Evolutionary conservation across 1,284 basidiomycete species (phyloP), one percentile per base, ranked within the genome.

Genomic region (Grifola frondosa): DNA sequence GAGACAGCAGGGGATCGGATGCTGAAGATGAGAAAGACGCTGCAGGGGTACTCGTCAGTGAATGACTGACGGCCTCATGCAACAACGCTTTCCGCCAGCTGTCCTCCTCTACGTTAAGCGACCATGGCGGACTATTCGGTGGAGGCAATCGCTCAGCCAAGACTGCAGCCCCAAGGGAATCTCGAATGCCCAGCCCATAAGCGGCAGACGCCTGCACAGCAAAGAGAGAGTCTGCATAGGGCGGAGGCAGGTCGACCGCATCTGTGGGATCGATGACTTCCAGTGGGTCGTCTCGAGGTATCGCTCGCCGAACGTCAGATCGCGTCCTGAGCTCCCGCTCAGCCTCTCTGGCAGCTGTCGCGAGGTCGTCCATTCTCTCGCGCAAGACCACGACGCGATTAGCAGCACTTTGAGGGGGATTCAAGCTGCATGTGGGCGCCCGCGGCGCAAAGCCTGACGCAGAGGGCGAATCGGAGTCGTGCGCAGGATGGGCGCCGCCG

Each of bases 201-300:
- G 80, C 54, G 13, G 79, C 78, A 42, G 86, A 84, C 23, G 87
- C 75, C 57, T 89, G 86, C 28, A 86, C 75, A 6, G 82, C 78
- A 55, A 90, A 85, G 2, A 82, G 81, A 57, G 83, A 87, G 34
- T 69, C 73, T 22, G 78, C 65, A 25, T 79, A 76, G 5, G 78
- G 80, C 6, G 72, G 79, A 1, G 86, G 86, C 19, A 88, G 58
- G 57, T 90, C 86, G 29, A 89, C 86, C 21, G 75, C 75, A 57
- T 90, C 88, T 21, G 88, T 91, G 8, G 88, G 88, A 64, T 91
- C 88, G 51, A 91, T 80, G 38, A 86, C 71, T 57, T 77, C 70
- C 48, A 71, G 59, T 16, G 59, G 50, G 37, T 63, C 52, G 26
- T 64, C 58, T 46, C 49, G 46, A 12, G 54, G 43, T 70, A 49